A percentile compares a stretch with the other conserved stretches of the same genome.
phyloP scores from a whole-genome alignment of 305 asterid genomes.

The Ajuga reptans region DNA sequence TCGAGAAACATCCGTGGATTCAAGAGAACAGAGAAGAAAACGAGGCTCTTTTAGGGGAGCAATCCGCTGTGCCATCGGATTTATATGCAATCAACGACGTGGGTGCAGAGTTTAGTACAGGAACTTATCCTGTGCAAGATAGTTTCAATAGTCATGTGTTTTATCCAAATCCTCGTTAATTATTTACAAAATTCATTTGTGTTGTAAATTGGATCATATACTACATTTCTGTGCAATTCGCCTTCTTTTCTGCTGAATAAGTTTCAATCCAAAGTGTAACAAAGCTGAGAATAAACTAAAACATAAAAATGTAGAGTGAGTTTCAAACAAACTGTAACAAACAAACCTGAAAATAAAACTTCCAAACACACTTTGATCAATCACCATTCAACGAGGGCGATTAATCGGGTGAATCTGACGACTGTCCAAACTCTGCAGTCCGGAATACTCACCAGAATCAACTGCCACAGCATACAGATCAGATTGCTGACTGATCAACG shows the following conservation, averaged over 20 bases:
- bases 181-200: too few relatives aligned
- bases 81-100: conserved; percentile 12
- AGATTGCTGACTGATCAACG: conserved; percentile 24
- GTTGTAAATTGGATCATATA: too few relatives aligned
- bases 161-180: conserved; percentile 22
- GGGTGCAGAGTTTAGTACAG: conserved; percentile 1
- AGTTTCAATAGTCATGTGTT: conserved; percentile 6
- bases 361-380: not conserved
- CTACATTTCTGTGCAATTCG: too few relatives aligned
- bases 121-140: not conserved
- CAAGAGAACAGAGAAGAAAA: conserved; percentile 21
- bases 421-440: conserved; percentile 27
- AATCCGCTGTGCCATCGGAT: conserved; percentile 9
- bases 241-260: too few relatives aligned
- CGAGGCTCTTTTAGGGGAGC: conserved; percentile 23
- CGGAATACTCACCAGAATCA: conserved; percentile 22
- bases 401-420: conserved; percentile 23
- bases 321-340: not conserved
- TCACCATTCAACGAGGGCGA: conserved; percentile 27
- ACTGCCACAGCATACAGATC: conserved; percentile 37
- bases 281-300: too few relatives aligned
- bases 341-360: not conserved
- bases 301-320: too few relatives aligned
- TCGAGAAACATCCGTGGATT: not conserved
- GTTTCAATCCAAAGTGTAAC: too few relatives aligned